phyloP scores from a whole-genome alignment of 805 yeast genomes.

The Suhomyces pyralidae region DNA sequence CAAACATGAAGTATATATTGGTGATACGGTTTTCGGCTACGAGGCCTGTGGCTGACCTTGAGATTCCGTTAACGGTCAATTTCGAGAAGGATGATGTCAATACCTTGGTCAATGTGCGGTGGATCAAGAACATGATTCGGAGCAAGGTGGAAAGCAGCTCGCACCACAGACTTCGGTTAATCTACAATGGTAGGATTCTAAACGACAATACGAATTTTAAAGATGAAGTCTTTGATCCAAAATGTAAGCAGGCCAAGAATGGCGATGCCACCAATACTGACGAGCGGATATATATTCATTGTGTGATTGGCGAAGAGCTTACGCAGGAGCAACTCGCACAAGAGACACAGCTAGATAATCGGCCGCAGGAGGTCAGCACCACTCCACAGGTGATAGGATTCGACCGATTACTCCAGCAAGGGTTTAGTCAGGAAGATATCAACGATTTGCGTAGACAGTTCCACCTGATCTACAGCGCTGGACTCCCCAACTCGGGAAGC shows the following conservation, averaged over 20 bases:
- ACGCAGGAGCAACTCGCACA: constrained; percentile 51
- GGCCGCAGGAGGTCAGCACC: constrained; percentile 48
- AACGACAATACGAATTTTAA: constrained; percentile 54
- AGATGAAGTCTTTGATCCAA: constrained; percentile 43
- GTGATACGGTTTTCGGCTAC: constrained; percentile 26
- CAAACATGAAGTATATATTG: constrained; percentile 10
- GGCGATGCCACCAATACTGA: not conserved
- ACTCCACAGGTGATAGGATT: constrained; percentile 76
- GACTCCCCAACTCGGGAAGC: constrained; percentile 15
- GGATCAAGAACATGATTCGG: constrained; percentile 33
- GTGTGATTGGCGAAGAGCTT: constrained; percentile 70
- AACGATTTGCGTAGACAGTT: constrained; percentile 72
- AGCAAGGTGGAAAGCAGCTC: constrained; percentile 17
- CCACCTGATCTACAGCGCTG: constrained; percentile 58
- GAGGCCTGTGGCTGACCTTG: constrained; percentile 22
- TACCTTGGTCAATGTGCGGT: constrained; percentile 25
- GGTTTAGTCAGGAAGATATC: constrained; percentile 78
- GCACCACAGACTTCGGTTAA: constrained; percentile 57
- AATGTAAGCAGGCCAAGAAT: constrained; percentile 14
- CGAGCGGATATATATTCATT: constrained; percentile 59
- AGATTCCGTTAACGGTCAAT: constrained; percentile 26
- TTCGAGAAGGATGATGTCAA: constrained; percentile 30
- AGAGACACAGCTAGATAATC: constrained; percentile 57
- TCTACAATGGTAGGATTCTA: constrained; percentile 66
- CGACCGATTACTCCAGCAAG: constrained; percentile 78